Evolutionary conservation across 176 grass and related monocot species (phyloP).

Genomic region (Aegilops speltoides): DNA sequence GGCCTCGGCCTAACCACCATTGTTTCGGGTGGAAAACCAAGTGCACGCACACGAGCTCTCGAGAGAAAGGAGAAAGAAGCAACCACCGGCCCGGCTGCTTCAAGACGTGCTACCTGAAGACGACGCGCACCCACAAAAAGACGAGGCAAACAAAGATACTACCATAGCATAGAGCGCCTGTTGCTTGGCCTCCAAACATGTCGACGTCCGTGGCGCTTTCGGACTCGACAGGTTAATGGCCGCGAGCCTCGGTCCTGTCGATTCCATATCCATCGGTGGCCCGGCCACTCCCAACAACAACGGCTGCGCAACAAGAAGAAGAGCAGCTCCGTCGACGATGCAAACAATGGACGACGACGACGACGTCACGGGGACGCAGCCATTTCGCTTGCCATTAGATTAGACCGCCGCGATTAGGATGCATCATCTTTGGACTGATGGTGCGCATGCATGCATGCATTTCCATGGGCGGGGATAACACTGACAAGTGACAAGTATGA

Average conservation of each 20-base stretch:
- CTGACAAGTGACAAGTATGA: not conserved
- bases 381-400: not conserved
- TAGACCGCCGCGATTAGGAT: no score
- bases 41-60: not conserved
- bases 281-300: slow-evolving; percentile 36
- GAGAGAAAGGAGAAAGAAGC: not conserved
- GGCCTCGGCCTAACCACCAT: slow-evolving; percentile 32
- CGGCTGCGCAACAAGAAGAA: not conserved
- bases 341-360: not conserved
- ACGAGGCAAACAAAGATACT: not conserved
- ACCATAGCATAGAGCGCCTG: not conserved
- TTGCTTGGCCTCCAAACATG: slow-evolving; percentile 59
- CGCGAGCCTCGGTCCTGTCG: not conserved
- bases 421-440: not conserved
- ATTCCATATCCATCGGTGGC: slow-evolving; percentile 9
- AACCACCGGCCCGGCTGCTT: slow-evolving; percentile 27
- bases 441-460: not conserved
- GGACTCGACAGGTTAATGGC: no score
- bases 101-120: slow-evolving; percentile 36
- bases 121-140: slow-evolving; percentile 34
- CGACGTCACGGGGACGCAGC: slow-evolving; percentile 21
- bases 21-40: not conserved
- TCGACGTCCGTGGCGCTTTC: slow-evolving; percentile 37
- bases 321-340: not conserved
- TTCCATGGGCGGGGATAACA: not conserved